A percentile compares a stretch with the other conserved stretches of the same genome.
Evolutionary conservation across 164 flowering plant genomes (phyloP).

Genomic region (Berberis vulgaris): DNA sequence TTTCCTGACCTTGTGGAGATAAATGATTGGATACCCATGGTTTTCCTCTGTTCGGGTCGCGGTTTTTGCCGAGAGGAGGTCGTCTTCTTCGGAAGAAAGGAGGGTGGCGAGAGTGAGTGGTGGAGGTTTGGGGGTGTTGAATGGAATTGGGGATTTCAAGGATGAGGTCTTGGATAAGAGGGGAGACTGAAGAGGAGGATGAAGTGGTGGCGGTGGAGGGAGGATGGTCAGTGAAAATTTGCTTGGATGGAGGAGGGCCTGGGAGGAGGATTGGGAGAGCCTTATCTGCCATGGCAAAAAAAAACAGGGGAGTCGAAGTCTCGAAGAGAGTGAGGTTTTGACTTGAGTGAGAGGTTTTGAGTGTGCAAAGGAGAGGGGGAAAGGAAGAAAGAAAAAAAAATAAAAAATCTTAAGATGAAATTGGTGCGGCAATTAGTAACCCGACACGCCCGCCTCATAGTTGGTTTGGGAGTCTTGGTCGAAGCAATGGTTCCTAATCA

Average conservation of each 20-base stretch:
- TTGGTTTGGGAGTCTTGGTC: too few species aligned
- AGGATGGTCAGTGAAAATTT: too few species aligned
- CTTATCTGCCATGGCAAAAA: slow-evolving; percentile 59
- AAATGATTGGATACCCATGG: slow-evolving; percentile 59
- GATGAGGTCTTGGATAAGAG: too few species aligned
- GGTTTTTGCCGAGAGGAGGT: slow-evolving; percentile 43
- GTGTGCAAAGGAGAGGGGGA: too few species aligned
- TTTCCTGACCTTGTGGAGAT: slow-evolving; percentile 45
- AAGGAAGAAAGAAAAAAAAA: too few species aligned
- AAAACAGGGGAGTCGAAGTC: slow-evolving; percentile 8
- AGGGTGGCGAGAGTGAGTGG: neutral
- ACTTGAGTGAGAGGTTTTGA: too few species aligned
- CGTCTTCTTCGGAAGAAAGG: slow-evolving; percentile 15
- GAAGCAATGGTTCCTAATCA: too few species aligned
- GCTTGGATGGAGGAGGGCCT: slow-evolving; percentile 13
- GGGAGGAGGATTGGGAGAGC: slow-evolving; percentile 62
- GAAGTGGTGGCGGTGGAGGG: too few species aligned
- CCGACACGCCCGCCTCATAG: too few species aligned
- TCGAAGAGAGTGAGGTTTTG: neutral
- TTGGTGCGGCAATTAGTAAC: too few species aligned
- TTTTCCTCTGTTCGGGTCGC: slow-evolving; percentile 65
- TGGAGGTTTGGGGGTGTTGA: slow-evolving; percentile 1
- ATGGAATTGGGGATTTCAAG: neutral
- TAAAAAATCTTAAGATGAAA: too few species aligned
- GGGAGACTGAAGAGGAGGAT: too few species aligned